A percentile compares a stretch with the other conserved stretches of the same genome.
phyloP scores from a whole-genome alignment of 768 basidiomycete genomes.

The Baorangia bicolor region DNA sequence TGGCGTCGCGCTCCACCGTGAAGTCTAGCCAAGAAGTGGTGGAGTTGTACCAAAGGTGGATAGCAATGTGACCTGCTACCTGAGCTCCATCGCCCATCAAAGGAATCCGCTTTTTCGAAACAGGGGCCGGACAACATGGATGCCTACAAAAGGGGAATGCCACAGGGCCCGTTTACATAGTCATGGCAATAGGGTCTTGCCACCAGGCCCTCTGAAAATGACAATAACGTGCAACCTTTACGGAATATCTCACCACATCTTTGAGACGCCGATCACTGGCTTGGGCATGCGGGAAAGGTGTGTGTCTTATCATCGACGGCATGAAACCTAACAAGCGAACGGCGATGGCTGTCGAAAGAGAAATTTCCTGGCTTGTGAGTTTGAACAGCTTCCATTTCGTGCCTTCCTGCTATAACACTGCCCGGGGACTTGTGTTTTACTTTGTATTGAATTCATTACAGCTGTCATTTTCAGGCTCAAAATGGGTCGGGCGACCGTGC shows the following conservation, averaged over 20 bases:
- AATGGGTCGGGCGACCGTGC: not conserved
- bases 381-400: not conserved
- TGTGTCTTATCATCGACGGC: not conserved
- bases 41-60: not conserved
- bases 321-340: slow-evolving; percentile 1
- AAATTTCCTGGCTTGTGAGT: not conserved
- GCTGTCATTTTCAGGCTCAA: not conserved
- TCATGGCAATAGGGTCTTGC: slow-evolving; percentile 8
- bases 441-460: slow-evolving; percentile 1
- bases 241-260: slow-evolving; percentile 6
- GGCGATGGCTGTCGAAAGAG: not conserved
- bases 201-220: slow-evolving; percentile 17
- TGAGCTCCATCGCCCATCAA: not conserved
- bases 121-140: slow-evolving; percentile 2
- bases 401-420: not conserved
- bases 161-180: slow-evolving; percentile 22
- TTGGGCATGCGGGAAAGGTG: slow-evolving; percentile 1
- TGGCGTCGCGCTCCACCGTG: not conserved
- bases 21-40: not conserved
- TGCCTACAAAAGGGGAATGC: not conserved
- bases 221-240: slow-evolving; percentile 15
- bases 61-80: not conserved
- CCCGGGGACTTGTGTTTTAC: slow-evolving; percentile 5
- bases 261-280: slow-evolving; percentile 15
- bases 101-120: slow-evolving; percentile 5